These are phyloP conservation scores for Colletotrichum navitas DNA, from an alignment of 2,329 filamentous ascomycete species.

Conservation along the genomic window DNA sequence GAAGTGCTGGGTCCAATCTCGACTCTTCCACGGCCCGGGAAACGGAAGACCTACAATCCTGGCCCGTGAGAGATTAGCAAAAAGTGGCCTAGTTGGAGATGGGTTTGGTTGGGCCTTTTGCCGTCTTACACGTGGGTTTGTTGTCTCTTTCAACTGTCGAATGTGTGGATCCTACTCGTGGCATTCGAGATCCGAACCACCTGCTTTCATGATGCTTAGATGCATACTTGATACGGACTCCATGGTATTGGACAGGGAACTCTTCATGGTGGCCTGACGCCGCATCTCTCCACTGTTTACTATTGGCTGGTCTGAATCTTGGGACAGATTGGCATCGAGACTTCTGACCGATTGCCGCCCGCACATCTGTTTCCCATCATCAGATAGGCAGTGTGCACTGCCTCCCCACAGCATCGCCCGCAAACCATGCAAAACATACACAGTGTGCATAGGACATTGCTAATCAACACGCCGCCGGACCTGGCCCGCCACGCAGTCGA, in stretches of 20 bases:
- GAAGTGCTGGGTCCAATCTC: neutral
- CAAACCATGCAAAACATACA: neutral
- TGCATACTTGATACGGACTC: too few relatives aligned
- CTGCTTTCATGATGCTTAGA: neutral
- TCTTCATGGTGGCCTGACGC: slow-evolving; percentile 1
- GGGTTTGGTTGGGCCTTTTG: neutral
- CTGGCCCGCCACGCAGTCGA: too few relatives aligned
- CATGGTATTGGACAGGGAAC: neutral
- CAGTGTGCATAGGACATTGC: neutral
- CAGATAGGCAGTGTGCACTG: neutral
- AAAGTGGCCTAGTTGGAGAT: neutral
- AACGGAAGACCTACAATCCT: neutral
- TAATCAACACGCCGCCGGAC: neutral
- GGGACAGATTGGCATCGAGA: neutral
- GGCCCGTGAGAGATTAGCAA: neutral
- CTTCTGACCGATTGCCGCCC: neutral
- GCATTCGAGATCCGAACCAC: neutral
- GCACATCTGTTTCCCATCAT: neutral
- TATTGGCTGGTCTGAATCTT: slow-evolving; percentile 11
- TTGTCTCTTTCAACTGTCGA: neutral
- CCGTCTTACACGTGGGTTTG: neutral
- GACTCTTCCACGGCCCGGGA: neutral
- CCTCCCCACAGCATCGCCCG: neutral
- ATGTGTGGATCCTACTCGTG: neutral
- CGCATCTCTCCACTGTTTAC: neutral